Percentiles rank a stretch among this genome's conserved stretches.
phyloP scores from a whole-genome alignment of 129 eudicot genomes.

The Silybum marianum region DNA sequence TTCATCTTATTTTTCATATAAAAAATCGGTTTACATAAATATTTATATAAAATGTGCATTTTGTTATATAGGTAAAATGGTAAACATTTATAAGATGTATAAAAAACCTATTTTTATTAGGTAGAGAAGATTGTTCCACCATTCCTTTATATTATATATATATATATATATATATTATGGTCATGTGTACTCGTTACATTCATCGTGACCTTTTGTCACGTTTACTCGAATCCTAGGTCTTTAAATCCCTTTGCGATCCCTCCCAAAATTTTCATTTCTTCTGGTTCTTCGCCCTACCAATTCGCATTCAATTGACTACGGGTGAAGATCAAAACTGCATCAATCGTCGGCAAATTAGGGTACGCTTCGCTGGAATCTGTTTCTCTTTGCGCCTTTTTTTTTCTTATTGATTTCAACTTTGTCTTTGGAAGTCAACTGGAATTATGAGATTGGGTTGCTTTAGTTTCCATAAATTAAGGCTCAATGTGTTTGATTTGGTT shows the following conservation, averaged over 20 bases:
- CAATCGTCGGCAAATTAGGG: slow-evolving; percentile 8
- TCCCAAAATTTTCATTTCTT: slow-evolving; percentile 4
- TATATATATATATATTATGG: not conserved
- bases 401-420: slow-evolving; percentile 21
- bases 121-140: not conserved
- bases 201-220: slow-evolving; percentile 21
- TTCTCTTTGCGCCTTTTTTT: not conserved
- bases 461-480: slow-evolving; percentile 13
- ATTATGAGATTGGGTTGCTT: slow-evolving; percentile 16
- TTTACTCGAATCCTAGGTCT: slow-evolving; percentile 21
- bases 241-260: slow-evolving; percentile 14
- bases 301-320: slow-evolving; percentile 23
- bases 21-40: no score
- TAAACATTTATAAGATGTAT: no score
- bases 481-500: slow-evolving; percentile 21
- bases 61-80: no score
- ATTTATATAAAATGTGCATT: no score
- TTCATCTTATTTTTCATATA: no score
- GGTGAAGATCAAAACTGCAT: slow-evolving; percentile 15
- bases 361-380: slow-evolving; percentile 3
- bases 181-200: slow-evolving; percentile 13
- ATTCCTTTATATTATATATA: not conserved
- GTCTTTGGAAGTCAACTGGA: slow-evolving; percentile 10
- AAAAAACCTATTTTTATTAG: not conserved
- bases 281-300: slow-evolving; percentile 1